Evolutionary conservation across 768 basidiomycete species (phyloP).

Genomic region (Hypholoma sublateritium): DNA sequence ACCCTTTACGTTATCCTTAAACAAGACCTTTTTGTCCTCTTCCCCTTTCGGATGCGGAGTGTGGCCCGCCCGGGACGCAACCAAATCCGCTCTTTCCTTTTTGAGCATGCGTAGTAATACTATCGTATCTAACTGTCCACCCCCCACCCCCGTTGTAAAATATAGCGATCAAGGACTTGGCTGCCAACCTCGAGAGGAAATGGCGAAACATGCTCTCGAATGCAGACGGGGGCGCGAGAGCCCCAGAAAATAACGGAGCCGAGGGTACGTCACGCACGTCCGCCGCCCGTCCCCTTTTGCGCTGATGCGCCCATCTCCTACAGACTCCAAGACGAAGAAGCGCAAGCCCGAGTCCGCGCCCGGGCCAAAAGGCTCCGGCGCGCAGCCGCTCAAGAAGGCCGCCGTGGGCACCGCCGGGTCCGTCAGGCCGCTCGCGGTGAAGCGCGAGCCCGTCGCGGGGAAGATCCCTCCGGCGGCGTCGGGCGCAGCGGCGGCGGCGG

Average conservation of each 20-base stretch:
- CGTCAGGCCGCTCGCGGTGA: conserved; percentile 44
- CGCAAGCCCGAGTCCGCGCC: conserved; percentile 61
- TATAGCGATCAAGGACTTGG: conserved; percentile 93
- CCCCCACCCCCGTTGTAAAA: conserved; percentile 35
- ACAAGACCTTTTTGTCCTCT: neutral
- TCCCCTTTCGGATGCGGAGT: conserved; percentile 1
- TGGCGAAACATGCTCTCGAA: conserved; percentile 65
- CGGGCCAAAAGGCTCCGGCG: conserved; percentile 41
- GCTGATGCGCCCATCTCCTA: conserved; percentile 20
- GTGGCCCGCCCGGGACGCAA: neutral
- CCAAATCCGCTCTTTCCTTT: conserved; percentile 12
- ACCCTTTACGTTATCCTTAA: conserved; percentile 7
- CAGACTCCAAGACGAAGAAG: conserved; percentile 69
- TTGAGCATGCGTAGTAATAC: conserved; percentile 37
- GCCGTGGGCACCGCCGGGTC: conserved; percentile 49
- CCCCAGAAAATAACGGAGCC: conserved; percentile 41
- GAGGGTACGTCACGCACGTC: conserved; percentile 78
- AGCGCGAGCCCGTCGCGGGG: conserved; percentile 47
- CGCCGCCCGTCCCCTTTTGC: conserved; percentile 17
- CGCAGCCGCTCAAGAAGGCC: conserved; percentile 58
- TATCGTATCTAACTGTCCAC: conserved; percentile 67
- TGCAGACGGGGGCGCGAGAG: conserved; percentile 41
- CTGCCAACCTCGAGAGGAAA: conserved; percentile 80
- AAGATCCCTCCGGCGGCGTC: neutral
- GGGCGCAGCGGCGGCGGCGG: conserved; percentile 25